A percentile compares a stretch with the other conserved stretches of the same genome.
These are phyloP conservation scores for Reticulascus tulasneorum DNA, from an alignment of 2,329 filamentous ascomycete species.

Conservation along the genomic window DNA sequence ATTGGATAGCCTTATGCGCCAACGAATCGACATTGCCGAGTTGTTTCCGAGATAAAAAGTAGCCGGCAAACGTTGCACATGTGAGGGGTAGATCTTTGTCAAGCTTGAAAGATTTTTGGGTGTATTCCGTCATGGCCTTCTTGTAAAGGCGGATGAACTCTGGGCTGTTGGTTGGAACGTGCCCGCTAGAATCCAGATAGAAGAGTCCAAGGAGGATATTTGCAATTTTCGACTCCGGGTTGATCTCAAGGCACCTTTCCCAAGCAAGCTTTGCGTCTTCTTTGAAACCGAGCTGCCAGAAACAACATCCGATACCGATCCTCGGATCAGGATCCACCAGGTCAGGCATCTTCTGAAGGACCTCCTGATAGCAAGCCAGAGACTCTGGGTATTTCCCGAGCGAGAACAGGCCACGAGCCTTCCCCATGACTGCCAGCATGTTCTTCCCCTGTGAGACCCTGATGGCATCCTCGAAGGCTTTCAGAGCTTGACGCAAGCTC, in stretches of 20 bases:
- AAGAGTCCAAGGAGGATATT: constrained; percentile 88
- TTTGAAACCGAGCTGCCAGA: constrained; percentile 95
- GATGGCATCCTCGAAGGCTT: constrained; percentile 92
- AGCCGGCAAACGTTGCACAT: constrained; percentile 84
- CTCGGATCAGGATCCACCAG: constrained; percentile 90
- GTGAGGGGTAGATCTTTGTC: constrained; percentile 89
- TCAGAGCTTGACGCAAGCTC: constrained; percentile 77
- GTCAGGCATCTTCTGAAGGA: constrained; percentile 78
- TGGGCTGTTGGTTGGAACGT: constrained; percentile 76
- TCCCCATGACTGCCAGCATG: constrained; percentile 87
- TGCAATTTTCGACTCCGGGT: constrained; percentile 79
- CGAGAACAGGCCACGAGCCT: constrained; percentile 81
- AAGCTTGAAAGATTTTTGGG: constrained; percentile 87
- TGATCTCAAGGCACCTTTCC: constrained; percentile 80
- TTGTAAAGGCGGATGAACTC: constrained; percentile 84
- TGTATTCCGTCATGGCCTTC: constrained; percentile 91
- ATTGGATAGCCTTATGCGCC: constrained; percentile 88
- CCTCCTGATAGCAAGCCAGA: constrained; percentile 79
- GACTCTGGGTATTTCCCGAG: constrained; percentile 83
- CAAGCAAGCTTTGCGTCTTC: constrained; percentile 88
- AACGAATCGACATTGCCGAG: constrained; percentile 80
- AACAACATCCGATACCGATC: constrained; percentile 93
- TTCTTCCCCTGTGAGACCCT: constrained; percentile 82
- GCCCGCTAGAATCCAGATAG: constrained; percentile 81
- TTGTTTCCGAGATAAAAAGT: constrained; percentile 80